phyloP scores from a whole-genome alignment of 345 rosid genomes.

The Firmiana major region DNA sequence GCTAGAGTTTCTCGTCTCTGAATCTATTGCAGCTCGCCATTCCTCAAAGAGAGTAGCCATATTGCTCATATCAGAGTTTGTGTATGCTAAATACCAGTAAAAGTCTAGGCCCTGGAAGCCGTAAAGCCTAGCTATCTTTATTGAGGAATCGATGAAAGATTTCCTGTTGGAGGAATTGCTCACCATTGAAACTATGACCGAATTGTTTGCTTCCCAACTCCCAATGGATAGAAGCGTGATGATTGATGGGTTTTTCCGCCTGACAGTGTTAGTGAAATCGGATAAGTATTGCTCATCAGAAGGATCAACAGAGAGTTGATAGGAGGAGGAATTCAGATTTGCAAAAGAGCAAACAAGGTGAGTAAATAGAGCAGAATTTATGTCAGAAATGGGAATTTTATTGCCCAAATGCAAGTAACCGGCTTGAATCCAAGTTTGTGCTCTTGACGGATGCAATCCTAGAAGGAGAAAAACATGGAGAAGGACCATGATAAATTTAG shows the following conservation, averaged over 20 bases:
- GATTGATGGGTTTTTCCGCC: conserved; percentile 23
- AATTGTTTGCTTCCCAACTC: not conserved
- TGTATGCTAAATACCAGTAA: conserved; percentile 6
- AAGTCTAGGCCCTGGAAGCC: conserved; percentile 30
- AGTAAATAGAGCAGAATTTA: conserved; percentile 30
- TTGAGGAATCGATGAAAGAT: conserved; percentile 9
- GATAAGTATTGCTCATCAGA: conserved; percentile 8
- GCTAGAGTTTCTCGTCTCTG: conserved; percentile 7
- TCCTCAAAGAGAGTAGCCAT: conserved; percentile 19
- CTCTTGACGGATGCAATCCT: not conserved
- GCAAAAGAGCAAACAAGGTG: conserved; percentile 35
- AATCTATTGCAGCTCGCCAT: conserved; percentile 19
- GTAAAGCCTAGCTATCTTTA: conserved; percentile 14
- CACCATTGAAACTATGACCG: not conserved
- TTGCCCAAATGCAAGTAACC: conserved; percentile 28
- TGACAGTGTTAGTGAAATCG: conserved; percentile 4
- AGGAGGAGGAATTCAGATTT: conserved; percentile 19
- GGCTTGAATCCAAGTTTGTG: conserved; percentile 28
- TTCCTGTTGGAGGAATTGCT: conserved; percentile 13
- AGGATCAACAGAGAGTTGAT: conserved; percentile 12
- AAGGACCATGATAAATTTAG: not conserved
- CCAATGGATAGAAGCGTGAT: conserved; percentile 22
- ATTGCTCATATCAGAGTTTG: not conserved
- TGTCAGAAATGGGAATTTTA: conserved; percentile 13
- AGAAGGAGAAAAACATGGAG: not conserved